phyloP scores from a whole-genome alignment of 2,329 filamentous ascomycete genomes.

The Stemphylium beticola region DNA sequence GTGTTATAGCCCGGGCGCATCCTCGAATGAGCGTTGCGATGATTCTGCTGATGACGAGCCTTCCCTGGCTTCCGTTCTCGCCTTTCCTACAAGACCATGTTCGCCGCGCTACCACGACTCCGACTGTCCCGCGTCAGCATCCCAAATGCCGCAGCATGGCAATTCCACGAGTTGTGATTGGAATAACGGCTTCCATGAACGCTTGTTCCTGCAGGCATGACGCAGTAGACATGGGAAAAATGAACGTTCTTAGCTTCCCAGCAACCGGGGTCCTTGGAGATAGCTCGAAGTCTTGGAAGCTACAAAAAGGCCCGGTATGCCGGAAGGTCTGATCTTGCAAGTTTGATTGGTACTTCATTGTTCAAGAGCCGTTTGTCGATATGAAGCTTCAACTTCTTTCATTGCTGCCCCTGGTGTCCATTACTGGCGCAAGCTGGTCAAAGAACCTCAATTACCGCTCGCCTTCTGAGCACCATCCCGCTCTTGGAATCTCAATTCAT shows the following conservation, averaged over 20 bases:
- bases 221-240: slow-evolving; percentile 16
- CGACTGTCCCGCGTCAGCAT: slow-evolving; percentile 9
- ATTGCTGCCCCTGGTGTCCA: slow-evolving; percentile 21
- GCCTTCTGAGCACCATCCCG: slow-evolving; percentile 68
- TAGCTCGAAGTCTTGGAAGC: neutral
- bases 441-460: slow-evolving; percentile 71
- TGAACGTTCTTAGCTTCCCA: slow-evolving; percentile 7
- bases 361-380: slow-evolving; percentile 10
- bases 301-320: slow-evolving; percentile 30
- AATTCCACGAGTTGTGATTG: slow-evolving; percentile 26
- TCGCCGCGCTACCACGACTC: slow-evolving; percentile 1
- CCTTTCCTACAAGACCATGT: slow-evolving; percentile 7
- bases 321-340: slow-evolving; percentile 9
- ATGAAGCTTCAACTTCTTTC: slow-evolving; percentile 40
- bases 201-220: slow-evolving; percentile 31
- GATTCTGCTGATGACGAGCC: slow-evolving; percentile 15
- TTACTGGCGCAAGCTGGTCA: slow-evolving; percentile 36
- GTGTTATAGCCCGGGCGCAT: neutral
- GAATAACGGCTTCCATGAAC: neutral
- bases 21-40: slow-evolving; percentile 10
- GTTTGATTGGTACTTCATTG: neutral
- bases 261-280: slow-evolving; percentile 7
- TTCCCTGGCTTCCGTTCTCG: neutral
- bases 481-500: slow-evolving; percentile 68
- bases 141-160: slow-evolving; percentile 24